Base-by-base conservation (phyloP, 1,139 yeast genomes). In the Pneumocystis murina region DNA sequence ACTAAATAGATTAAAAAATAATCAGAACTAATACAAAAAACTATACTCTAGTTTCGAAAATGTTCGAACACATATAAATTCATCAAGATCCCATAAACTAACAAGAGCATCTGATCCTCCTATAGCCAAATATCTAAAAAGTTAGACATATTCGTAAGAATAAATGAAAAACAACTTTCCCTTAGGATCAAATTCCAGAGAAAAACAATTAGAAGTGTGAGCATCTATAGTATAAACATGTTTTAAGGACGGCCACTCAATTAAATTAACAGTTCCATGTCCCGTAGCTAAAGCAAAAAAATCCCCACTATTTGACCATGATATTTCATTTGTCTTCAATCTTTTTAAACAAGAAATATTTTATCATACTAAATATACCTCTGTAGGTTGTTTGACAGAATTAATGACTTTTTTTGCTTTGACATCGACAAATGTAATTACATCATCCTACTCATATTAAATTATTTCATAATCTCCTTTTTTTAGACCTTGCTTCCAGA, bases 401-500 rank as follows among this genome's bases (percentile, higher is more conserved):
- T 61, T 48, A 59, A 65, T 39, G 17, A 65, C 41, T 28, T 48
- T 40, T 17, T 59, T 61, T 16, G 59, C 62, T 17, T 63, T 36
- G 16, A 63, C 60, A 38, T 64, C 64, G 38, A 65, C 61, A 40
- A 65, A 61, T 35, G 59, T 62, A 20, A 66, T 55, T 24, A 59
- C 63, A 60, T 62, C 67, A 24, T 66, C 67, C 63, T 65, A 60
- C 14, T 62, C 58, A 8, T 59, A 62, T 35, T 59, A 61, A 12
- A 61, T 62, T 35, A 63, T 40, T 35, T 24, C 60, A 28, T 55
- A 43, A 28, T 61, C 67, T 17, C 63, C 60, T 7, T 38, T 61
- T 59, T 3, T 57, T 17, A 30, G 73, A 94, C 98, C 96, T 89
- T 90, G 33, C 96, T 86, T 0, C 98, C 98, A 0, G 98, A 91